Conservation (phyloP, 768 basidiomycete species). For the Tricholomella constricta region DNA sequence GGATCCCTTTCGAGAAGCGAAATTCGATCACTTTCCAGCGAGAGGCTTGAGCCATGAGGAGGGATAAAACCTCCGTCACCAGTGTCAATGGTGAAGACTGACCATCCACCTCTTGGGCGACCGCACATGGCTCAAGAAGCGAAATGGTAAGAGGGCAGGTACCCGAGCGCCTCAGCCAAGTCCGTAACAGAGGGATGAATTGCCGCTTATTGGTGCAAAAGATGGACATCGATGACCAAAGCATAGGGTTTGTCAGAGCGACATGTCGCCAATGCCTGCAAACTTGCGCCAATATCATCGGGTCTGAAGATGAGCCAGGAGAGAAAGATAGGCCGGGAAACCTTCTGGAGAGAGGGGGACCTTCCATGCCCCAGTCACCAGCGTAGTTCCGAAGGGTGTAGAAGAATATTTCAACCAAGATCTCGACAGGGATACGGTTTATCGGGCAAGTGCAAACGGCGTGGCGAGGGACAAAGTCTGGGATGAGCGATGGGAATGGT, state of each 20-base stretch:
- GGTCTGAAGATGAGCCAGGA: conserved; percentile 2
- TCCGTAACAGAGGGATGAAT: neutral
- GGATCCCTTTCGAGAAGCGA: neutral
- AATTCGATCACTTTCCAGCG: conserved; percentile 15
- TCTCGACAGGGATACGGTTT: conserved; percentile 1
- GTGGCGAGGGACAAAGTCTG: neutral
- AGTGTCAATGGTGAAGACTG: neutral
- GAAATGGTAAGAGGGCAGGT: conserved; percentile 6
- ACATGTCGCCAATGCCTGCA: conserved; percentile 8
- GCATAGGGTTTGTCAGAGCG: conserved; percentile 5
- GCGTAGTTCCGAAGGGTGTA: neutral
- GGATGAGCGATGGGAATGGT: neutral
- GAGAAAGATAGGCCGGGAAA: conserved; percentile 3
- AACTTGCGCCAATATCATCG: conserved; percentile 11
- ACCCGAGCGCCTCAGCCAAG: conserved; percentile 6
- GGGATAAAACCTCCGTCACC: conserved; percentile 5
- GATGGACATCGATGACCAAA: conserved; percentile 11
- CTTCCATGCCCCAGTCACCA: neutral
- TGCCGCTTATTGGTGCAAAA: conserved; percentile 1
- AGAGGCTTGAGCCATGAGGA: conserved; percentile 3
- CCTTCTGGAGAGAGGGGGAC: neutral
- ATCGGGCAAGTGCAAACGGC: neutral
- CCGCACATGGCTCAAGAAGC: neutral
- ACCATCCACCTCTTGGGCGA: neutral
- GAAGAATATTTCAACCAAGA: conserved; percentile 8